Evolutionary conservation across 2,329 filamentous ascomycete genomes (phyloP).

Genomic region (Phialophora tarda): DNA sequence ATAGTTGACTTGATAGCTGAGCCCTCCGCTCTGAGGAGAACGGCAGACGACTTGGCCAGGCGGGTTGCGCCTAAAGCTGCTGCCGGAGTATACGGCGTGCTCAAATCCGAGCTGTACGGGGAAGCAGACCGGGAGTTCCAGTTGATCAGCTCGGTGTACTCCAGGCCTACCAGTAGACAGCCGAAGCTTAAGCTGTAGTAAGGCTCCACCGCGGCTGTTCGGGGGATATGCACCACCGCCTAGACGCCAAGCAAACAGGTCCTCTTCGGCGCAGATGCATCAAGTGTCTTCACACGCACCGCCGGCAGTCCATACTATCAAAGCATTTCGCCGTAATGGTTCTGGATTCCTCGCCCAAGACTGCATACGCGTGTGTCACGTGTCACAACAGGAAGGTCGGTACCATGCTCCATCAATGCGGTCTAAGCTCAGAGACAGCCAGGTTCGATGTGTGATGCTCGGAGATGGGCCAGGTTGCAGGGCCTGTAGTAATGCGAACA

Average conservation of each 20-base stretch:
- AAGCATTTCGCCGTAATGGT: conserved; percentile 5
- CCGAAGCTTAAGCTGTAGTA: conserved; percentile 3
- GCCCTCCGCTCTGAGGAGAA: neutral
- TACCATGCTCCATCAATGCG: conserved; percentile 2
- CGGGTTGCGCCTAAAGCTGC: conserved; percentile 2
- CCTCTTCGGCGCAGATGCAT: neutral
- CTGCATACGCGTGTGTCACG: conserved; percentile 11
- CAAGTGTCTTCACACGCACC: conserved; percentile 5
- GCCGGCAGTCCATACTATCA: conserved; percentile 8
- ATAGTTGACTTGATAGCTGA: conserved; percentile 59
- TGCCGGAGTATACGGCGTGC: conserved; percentile 3
- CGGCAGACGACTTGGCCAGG: conserved; percentile 2
- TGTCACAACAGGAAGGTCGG: conserved; percentile 11
- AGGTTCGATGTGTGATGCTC: conserved; percentile 9
- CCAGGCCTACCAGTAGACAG: conserved; percentile 4
- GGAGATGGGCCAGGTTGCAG: conserved; percentile 8
- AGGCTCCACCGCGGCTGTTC: neutral
- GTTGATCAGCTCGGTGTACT: conserved; percentile 1
- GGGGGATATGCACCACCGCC: neutral
- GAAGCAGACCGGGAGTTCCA: conserved; percentile 4
- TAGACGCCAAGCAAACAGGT: conserved; percentile 1
- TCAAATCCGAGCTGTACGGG: conserved; percentile 1
- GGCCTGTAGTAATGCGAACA: conserved; percentile 9
- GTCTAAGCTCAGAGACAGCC: conserved; percentile 1
- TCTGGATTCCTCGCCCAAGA: conserved; percentile 2